Base-by-base conservation (phyloP, 305 asterid genomes). In the Caryopteris hybrid region DNA sequence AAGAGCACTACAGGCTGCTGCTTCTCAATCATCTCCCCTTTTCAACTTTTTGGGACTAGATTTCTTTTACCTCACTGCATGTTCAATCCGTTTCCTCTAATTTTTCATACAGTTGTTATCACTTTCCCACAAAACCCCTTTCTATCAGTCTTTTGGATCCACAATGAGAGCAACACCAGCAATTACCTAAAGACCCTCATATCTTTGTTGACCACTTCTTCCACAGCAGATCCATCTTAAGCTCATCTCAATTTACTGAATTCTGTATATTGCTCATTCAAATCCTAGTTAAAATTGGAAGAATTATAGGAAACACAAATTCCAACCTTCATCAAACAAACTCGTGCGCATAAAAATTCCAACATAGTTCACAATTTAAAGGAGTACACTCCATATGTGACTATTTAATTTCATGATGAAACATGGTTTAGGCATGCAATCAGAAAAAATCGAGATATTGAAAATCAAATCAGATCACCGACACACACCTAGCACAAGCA, bases 271-370 rank as follows among this genome's bases (percentile, higher is more conserved):
- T 17, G 34, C 14, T 17, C 21, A 50, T 48, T 36, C 62, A 61
- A 68, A 71, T 71, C 80, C 73, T 38, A 61, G 27, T 18, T 47
- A 34, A 42, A n/a, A 47, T 56, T 13, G 57, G 57, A 53, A 39
- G 16, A 29, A 61, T 8, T 31, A 13, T 4, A 52, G 56, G 22
- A 31, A 14, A 12, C n/a, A 48, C 18, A 1, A 3, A 47, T 16
- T 60, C 51, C 45, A 5, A 36, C 53, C 13, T 14, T 41, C 20
- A 71, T 39, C 29, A 20, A 18, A 20, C 17, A 68, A 53, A 46
- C 45, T 38, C 27, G n/a, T n/a, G n/a, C n/a, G 20, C 66, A 46
- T 12, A 9, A 25, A 62, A 54, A 66, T 61, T 47, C 71, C 27
- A 23, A 31, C 13, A 43, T 25, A 38, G 4, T 29, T 20, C 8